Conservation (phyloP, 2,329 filamentous ascomycete species). For the Cytospora piceae region DNA sequence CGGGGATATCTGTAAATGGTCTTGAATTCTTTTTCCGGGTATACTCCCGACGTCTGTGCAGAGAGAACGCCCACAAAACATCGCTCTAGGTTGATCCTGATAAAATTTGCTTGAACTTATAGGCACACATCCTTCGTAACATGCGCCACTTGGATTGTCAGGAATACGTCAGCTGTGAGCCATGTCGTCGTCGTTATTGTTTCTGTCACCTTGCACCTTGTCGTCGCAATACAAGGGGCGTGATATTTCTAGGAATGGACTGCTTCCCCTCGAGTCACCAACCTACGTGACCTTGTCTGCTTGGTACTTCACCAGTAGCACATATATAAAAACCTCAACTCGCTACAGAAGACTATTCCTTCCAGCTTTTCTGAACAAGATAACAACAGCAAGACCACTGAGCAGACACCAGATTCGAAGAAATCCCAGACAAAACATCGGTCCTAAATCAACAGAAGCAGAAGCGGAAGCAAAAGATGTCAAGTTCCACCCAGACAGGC, state of each 20-base stretch:
- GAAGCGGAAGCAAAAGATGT: background rate
- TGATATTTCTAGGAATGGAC: background rate
- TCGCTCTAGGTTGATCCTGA: background rate
- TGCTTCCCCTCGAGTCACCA: background rate
- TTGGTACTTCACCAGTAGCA: background rate
- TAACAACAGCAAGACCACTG: background rate
- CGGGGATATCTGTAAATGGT: background rate
- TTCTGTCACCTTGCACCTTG: background rate
- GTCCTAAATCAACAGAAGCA: background rate
- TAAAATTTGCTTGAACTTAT: background rate
- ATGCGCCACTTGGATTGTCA: background rate
- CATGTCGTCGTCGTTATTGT: background rate
- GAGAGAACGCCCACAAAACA: background rate
- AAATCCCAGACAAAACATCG: background rate
- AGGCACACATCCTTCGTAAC: background rate
- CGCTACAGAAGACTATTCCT: background rate
- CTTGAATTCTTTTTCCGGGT: background rate
- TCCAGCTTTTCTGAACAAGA: background rate
- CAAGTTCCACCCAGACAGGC: background rate
- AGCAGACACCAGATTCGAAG: background rate
- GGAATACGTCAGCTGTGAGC: background rate
- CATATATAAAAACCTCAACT: background rate
- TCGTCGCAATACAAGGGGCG: too few species aligned
- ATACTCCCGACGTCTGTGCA: slow-evolving; percentile 4
- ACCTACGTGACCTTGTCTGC: background rate